Conservation (phyloP, 106 monocot genomes). For the Dioscorea dumetorum region DNA sequence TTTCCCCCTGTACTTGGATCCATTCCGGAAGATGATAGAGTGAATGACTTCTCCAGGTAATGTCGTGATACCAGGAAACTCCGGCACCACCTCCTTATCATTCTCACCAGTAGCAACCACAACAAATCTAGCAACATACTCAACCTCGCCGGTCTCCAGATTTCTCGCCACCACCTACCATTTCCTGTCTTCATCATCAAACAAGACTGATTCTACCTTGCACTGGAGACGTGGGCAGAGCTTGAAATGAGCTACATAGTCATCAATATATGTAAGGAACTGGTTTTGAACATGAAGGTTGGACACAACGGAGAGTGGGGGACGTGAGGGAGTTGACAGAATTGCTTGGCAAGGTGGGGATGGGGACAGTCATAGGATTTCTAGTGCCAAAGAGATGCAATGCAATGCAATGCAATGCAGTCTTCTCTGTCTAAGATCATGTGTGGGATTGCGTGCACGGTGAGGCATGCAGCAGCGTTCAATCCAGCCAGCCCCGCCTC, state of each 20-base stretch:
- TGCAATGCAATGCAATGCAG: conserved; percentile 18
- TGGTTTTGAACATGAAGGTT: conserved; percentile 24
- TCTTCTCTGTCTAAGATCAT: conserved; percentile 39
- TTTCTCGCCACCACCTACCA: conserved; percentile 4
- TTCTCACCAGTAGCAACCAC: conserved; percentile 30
- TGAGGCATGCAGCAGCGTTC: conserved; percentile 34
- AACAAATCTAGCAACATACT: conserved; percentile 10
- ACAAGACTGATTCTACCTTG: conserved; percentile 22
- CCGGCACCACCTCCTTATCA: conserved; percentile 17
- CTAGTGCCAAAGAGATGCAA: conserved; percentile 31
- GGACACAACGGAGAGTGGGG: conserved; percentile 17
- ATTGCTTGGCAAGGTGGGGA: conserved; percentile 30
- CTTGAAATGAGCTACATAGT: conserved; percentile 17
- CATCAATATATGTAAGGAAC: conserved; percentile 37
- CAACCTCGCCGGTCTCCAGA: background rate
- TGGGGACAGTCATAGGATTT: conserved; percentile 30
- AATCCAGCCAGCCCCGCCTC: conserved; percentile 43
- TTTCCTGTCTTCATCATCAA: conserved; percentile 2
- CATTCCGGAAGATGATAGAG: conserved; percentile 23
- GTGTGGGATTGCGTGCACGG: conserved; percentile 1
- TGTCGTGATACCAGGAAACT: conserved; percentile 11
- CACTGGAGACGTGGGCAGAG: conserved; percentile 6
- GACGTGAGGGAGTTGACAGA: conserved; percentile 17
- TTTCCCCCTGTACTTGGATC: conserved; percentile 23
- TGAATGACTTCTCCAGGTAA: conserved; percentile 35